Evolutionary conservation across 208 protist species (phyloP), one percentile per base, ranked within the genome.

Genomic region (Leishmania gerbilli): DNA sequence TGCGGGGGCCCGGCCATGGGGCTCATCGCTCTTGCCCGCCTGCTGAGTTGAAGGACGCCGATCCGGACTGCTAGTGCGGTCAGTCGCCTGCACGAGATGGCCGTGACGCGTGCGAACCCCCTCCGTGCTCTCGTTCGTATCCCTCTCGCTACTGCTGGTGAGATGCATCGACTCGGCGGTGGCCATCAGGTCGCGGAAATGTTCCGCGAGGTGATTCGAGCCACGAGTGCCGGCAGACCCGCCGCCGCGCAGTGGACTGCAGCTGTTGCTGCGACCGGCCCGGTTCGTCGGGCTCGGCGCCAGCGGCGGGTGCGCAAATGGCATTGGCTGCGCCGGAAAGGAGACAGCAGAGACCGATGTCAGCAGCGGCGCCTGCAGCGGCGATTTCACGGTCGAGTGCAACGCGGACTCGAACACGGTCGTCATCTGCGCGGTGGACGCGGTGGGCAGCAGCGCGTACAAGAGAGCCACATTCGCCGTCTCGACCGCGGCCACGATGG

Each of bases 371-470:
- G 80, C 60, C 9, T 83, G 49, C 31, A 81, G 80, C 47, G 81
- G 75, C 40, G 71, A 56, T 7, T 31, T 58, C 11, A 76, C 86
- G 13, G 65, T 86, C 8, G 53, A 56, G 19, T 80, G 83, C 55
- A 95, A 82, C 0, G 93, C 76, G 21, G 76, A n/a, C 78, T 95
- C 89, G 76, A 95, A 93, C 37, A 84, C 81, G 21, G 79, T 45
- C 56, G 92, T 90, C 85, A 92, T 93, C 65, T 93, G 89, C 42
- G 40, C 27, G 19, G 93, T 96, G 24, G 79, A 74, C 2, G 91
- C 65, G 31, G 86, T 88, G 19, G 93, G 90, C 24, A 96, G 85
- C 17, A 89, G 82, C 15, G 93, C 93, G 68, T 90, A 95, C 19
- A 93, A 74, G 5, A 96, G 83, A 3, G 91, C 91, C 17, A 90